Conservation (phyloP, 352 stramenopile genomes). For the Phytophthora idaei region DNA sequence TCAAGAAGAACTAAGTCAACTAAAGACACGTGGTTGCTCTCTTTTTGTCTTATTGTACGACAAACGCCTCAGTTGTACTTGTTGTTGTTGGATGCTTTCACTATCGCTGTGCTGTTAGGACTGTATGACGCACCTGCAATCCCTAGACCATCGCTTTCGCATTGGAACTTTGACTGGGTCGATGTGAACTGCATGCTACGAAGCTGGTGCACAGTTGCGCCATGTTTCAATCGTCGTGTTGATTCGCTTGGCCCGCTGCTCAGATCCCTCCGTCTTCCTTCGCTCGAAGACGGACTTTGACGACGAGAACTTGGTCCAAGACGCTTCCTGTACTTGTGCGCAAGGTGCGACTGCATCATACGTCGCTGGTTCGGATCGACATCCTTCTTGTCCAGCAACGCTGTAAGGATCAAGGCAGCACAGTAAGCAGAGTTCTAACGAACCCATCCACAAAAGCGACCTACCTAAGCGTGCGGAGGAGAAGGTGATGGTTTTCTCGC, state of each 20-base stretch:
- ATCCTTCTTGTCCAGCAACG: slow-evolving; percentile 74
- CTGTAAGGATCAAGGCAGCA: slow-evolving; percentile 30
- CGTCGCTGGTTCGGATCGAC: slow-evolving; percentile 71
- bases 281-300: slow-evolving; percentile 5
- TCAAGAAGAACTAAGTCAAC: slow-evolving; percentile 59
- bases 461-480: slow-evolving; percentile 61
- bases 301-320: slow-evolving; percentile 13
- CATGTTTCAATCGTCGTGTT: slow-evolving; percentile 51
- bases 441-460: background rate
- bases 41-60: slow-evolving; percentile 15
- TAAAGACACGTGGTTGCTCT: slow-evolving; percentile 20
- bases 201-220: slow-evolving; percentile 49
- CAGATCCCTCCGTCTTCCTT: slow-evolving; percentile 10
- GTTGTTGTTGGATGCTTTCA: slow-evolving; percentile 40
- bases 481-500: slow-evolving; percentile 78
- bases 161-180: slow-evolving; percentile 3
- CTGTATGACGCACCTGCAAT: slow-evolving; percentile 48
- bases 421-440: background rate
- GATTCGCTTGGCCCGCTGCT: slow-evolving; percentile 34
- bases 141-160: slow-evolving; percentile 36
- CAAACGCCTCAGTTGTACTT: slow-evolving; percentile 32
- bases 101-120: slow-evolving; percentile 40
- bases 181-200: slow-evolving; percentile 45
- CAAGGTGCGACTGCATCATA: slow-evolving; percentile 83
- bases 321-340: slow-evolving; percentile 70